Conservation (phyloP, 2,329 filamentous ascomycete species). For the Trichoderma polysporum region DNA sequence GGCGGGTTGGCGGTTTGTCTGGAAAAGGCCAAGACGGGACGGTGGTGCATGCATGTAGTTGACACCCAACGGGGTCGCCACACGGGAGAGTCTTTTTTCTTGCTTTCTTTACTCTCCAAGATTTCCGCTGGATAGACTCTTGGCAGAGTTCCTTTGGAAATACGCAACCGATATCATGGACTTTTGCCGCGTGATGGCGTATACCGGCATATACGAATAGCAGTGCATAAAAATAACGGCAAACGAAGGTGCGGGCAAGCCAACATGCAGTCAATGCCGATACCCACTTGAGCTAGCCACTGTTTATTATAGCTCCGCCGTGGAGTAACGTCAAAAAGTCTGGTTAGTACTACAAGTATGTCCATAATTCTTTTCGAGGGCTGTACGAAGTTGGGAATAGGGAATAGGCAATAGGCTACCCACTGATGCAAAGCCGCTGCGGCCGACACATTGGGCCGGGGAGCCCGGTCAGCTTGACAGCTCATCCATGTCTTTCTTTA, state of each 20-base stretch:
- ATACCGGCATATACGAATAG: slow-evolving; percentile 14
- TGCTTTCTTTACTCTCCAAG: background rate
- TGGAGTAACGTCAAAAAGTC: slow-evolving; percentile 5
- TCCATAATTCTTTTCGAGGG: background rate
- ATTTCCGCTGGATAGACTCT: background rate
- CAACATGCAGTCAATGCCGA: background rate
- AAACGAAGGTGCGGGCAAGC: background rate
- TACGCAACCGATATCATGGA: background rate
- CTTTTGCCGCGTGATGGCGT: background rate
- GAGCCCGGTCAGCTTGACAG: background rate
- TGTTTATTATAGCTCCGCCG: background rate
- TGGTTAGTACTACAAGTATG: background rate
- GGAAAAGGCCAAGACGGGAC: background rate
- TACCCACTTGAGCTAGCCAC: background rate
- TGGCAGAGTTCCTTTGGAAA: background rate
- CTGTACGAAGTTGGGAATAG: no score
- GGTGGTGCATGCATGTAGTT: background rate
- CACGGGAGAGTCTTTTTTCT: background rate
- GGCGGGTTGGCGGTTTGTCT: slow-evolving; percentile 1
- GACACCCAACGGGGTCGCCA: background rate
- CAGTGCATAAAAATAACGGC: background rate
- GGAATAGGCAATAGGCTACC: background rate
- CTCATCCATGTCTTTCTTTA: background rate
- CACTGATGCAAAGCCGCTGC: slow-evolving; percentile 8
- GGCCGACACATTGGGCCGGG: slow-evolving; percentile 13